Conservation (phyloP, 495 filamentous ascomycete genomes). For the Melanomma pulvis-pyrius region DNA sequence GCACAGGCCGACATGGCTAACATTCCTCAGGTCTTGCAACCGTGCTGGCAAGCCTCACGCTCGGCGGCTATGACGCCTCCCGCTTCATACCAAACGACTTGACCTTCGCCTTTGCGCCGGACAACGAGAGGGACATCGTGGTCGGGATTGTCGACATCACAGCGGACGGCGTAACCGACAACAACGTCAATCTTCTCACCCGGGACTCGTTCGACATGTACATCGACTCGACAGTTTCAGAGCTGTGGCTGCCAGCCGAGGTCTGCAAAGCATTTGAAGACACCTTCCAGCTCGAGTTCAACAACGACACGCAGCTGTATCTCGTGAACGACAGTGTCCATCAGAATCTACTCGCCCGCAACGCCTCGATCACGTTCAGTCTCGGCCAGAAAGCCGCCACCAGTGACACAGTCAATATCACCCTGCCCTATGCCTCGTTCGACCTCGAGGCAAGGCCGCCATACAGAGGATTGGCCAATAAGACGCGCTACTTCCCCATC, state of each 20-base stretch:
- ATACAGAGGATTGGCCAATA: conserved; percentile 40
- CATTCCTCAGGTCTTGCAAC: conserved; percentile 48
- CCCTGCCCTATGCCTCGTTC: conserved; percentile 58
- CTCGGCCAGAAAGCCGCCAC: conserved; percentile 48
- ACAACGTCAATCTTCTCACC: conserved; percentile 31
- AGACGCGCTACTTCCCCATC: conserved; percentile 57
- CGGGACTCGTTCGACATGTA: conserved; percentile 38
- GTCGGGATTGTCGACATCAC: conserved; percentile 54
- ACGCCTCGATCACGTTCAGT: conserved; percentile 57
- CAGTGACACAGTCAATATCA: conserved; percentile 51
- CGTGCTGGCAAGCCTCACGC: conserved; percentile 57
- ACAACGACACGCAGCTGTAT: conserved; percentile 52
- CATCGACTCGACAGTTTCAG: conserved; percentile 59
- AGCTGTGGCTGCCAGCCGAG: conserved; percentile 58
- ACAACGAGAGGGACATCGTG: conserved; percentile 54
- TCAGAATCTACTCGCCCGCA: conserved; percentile 48
- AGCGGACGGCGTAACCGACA: conserved; percentile 23
- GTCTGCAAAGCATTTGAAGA: conserved; percentile 59
- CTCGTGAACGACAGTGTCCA: conserved; percentile 54
- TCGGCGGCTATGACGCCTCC: conserved; percentile 60
- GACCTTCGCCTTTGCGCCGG: conserved; percentile 53
- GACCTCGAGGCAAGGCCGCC: conserved; percentile 50
- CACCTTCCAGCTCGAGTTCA: conserved; percentile 55
- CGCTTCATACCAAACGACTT: conserved; percentile 54
- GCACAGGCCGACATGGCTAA: conserved; percentile 5